These are phyloP conservation scores for Taxillus chinensis DNA, from an alignment of 164 flowering plant genomes.

Conservation along the genomic window DNA sequence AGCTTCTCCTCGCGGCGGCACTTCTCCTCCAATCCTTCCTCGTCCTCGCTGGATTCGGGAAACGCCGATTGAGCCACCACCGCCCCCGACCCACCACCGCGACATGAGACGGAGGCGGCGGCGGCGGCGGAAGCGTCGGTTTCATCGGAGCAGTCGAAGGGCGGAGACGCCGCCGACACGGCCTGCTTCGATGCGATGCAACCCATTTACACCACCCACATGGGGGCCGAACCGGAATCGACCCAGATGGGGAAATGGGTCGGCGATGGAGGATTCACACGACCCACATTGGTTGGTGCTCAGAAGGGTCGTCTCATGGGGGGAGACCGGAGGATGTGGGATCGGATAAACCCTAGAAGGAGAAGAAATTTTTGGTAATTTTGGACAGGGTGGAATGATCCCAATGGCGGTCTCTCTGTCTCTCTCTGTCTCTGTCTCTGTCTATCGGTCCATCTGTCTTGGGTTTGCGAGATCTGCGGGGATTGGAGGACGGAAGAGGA, in stretches of 20 bases:
- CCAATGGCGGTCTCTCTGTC: neutral
- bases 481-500: slow-evolving; percentile 1
- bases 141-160: slow-evolving; percentile 21
- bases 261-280: slow-evolving; percentile 3
- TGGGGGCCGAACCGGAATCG: slow-evolving; percentile 9
- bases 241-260: slow-evolving; percentile 19
- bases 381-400: neutral
- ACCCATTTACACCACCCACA: slow-evolving; percentile 30
- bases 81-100: slow-evolving; percentile 9
- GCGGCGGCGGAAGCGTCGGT: no score
- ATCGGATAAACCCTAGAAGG: slow-evolving; percentile 9
- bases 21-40: slow-evolving; percentile 10
- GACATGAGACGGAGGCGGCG: no score
- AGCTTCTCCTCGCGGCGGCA: slow-evolving; percentile 17
- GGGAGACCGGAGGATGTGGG: neutral
- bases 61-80: no score
- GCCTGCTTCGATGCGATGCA: slow-evolving; percentile 50
- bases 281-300: slow-evolving; percentile 11
- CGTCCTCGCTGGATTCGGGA: no score
- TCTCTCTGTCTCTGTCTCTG: no score
- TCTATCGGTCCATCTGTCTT: neutral
- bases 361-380: neutral
- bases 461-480: slow-evolving; percentile 32
- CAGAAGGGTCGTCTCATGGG: neutral
- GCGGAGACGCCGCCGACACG: slow-evolving; percentile 32